Conservation (phyloP, 306 rosid genomes). For the Cicer judaicum region DNA sequence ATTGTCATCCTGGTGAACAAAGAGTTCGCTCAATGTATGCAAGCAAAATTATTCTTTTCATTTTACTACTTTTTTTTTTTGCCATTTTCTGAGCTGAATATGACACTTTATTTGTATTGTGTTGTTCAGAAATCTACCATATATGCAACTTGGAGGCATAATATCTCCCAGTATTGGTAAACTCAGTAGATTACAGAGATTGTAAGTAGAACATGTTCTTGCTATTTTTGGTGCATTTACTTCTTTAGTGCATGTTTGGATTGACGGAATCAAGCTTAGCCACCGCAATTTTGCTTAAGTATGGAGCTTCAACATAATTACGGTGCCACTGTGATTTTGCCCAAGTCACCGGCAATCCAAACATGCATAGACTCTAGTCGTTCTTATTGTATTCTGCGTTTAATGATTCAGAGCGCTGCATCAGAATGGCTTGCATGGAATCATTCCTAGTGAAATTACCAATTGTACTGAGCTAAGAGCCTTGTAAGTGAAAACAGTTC, state of each 20-base stretch:
- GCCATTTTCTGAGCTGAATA: constrained; percentile 16
- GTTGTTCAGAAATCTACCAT: constrained; percentile 81
- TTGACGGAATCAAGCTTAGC: too few relatives aligned
- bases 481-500: constrained; percentile 57
- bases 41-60: constrained; percentile 9
- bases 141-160: constrained; percentile 84
- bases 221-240: background rate
- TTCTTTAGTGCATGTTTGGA: background rate
- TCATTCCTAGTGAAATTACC: constrained; percentile 81
- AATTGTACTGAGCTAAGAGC: constrained; percentile 92
- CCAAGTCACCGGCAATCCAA: too few relatives aligned
- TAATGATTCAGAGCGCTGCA: constrained; percentile 82
- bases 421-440: constrained; percentile 91
- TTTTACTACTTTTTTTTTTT: background rate
- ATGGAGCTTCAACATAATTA: too few relatives aligned
- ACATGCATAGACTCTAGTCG: background rate
- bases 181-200: constrained; percentile 85
- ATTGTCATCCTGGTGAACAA: constrained; percentile 77
- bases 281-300: too few relatives aligned
- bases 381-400: constrained; percentile 24
- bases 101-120: constrained; percentile 37
- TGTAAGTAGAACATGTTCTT: constrained; percentile 62
- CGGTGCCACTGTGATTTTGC: too few relatives aligned
- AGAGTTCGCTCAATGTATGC: constrained; percentile 81
- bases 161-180: constrained; percentile 93